Evolutionary conservation across 768 basidiomycete species (phyloP), one percentile per base, ranked within the genome.

Genomic region (Russula earlei): DNA sequence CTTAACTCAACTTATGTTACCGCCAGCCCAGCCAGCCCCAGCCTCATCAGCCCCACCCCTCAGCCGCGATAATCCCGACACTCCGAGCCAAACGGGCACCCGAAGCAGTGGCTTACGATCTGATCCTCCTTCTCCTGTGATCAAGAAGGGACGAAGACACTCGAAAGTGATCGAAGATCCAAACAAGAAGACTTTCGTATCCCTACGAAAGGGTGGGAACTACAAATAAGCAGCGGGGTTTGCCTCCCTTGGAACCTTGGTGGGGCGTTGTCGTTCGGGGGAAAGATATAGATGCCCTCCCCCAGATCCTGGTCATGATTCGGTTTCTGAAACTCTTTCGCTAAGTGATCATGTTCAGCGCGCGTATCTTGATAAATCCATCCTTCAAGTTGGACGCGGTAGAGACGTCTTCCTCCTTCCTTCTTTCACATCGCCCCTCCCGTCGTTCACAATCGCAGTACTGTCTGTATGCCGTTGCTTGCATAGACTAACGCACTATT

Each of bases 121-220:
- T 19, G 56, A 53, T 19, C 17, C 34, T 8, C 12, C 40, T 17
- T 25, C 17, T 15, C n/a, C 51, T 17, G 25, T 8, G 29, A 2
- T 7, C 40, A 48, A 11, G 7, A 8, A n/a, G n/a, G n/a, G n/a
- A 20, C 0, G 15, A n/a, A n/a, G n/a, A n/a, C n/a, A n/a, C n/a
- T n/a, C n/a, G n/a, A n/a, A n/a, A n/a, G n/a, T n/a, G n/a, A 20
- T 7, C 17, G 36, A 40, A 11, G 24, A 9, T 9, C 54, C n/a
- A 19, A 17, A 48, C 4, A 20, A 40, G 29, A 36, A 14, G 0
- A 52, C 53, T 24, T 53, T 22, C 25, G 27, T 51, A 6, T 19
- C 29, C 5, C 25, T 53, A 31, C 51, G 56, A 24, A 53, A 40
- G 25, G 41, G 56, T 27, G 56, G 56, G 17, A 38, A 45, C 14